A percentile compares a stretch with the other conserved stretches of the same genome.
Conservation (phyloP, 805 yeast genomes). For the Zygosaccharomyces lentus region DNA sequence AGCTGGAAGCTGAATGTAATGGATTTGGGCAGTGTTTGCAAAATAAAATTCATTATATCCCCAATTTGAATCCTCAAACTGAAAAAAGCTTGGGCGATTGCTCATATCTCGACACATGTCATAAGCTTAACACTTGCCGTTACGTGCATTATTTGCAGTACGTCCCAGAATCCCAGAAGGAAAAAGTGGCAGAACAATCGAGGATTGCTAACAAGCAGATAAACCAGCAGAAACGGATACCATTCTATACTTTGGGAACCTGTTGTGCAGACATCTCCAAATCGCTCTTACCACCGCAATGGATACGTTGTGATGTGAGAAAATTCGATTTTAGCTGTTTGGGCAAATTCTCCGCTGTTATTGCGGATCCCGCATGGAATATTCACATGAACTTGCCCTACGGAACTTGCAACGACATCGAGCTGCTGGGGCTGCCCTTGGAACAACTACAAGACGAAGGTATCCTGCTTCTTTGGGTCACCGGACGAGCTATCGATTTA, state of each 20-base stretch:
- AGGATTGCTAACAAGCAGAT: constrained; percentile 21
- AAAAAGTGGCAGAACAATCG: constrained; percentile 19
- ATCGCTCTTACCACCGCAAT: constrained; percentile 56
- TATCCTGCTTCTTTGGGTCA: constrained; percentile 82
- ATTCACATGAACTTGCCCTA: constrained; percentile 84
- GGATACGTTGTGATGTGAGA: constrained; percentile 83
- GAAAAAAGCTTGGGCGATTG: constrained; percentile 80
- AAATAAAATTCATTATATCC: constrained; percentile 49
- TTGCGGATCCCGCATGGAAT: constrained; percentile 97
- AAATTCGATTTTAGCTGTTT: constrained; percentile 62
- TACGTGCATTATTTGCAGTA: constrained; percentile 68
- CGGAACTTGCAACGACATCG: constrained; percentile 74
- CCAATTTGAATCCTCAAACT: constrained; percentile 54
- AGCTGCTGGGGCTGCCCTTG: constrained; percentile 62
- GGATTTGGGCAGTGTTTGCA: constrained; percentile 32
- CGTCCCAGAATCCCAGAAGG: constrained; percentile 34
- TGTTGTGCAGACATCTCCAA: constrained; percentile 36
- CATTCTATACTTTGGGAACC: constrained; percentile 36
- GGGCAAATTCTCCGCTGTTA: constrained; percentile 78
- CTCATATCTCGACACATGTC: constrained; percentile 91
- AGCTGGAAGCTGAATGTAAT: constrained; percentile 19
- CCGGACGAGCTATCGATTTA: constrained; percentile 86
- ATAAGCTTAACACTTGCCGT: constrained; percentile 72
- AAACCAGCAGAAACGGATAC: constrained; percentile 20
- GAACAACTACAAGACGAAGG: constrained; percentile 78